phyloP scores from a whole-genome alignment of 2,329 filamentous ascomycete genomes.

The Myriosclerotinia scirpicola region DNA sequence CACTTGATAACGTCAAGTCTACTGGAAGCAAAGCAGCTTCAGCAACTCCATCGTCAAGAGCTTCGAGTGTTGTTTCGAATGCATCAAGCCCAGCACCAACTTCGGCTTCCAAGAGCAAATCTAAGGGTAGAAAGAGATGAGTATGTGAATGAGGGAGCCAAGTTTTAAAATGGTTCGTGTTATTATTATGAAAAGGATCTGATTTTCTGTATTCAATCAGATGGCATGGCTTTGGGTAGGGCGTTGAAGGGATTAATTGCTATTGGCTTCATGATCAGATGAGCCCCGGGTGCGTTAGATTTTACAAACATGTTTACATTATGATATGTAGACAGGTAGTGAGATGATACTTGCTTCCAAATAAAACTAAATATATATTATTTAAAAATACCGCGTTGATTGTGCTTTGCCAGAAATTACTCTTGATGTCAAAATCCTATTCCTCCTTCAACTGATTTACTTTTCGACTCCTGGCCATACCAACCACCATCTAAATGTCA shows the following conservation, averaged over 20 bases:
- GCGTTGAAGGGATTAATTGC: slow-evolving; percentile 7
- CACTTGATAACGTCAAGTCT: slow-evolving; percentile 83
- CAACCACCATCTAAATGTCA: not conserved
- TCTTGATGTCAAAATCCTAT: not conserved
- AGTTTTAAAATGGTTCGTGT: not conserved
- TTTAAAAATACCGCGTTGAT: not conserved
- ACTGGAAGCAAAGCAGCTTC: slow-evolving; percentile 72
- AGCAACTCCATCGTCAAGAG: slow-evolving; percentile 70
- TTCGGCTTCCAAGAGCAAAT: slow-evolving; percentile 44
- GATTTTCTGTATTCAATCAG: slow-evolving; percentile 3
- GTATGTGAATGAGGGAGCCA: not conserved
- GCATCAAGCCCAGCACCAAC: slow-evolving; percentile 53
- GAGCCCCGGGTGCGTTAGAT: not conserved
- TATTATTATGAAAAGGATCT: slow-evolving; percentile 16
- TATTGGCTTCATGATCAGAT: slow-evolving; percentile 7
- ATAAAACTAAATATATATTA: not conserved
- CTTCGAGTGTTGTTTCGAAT: slow-evolving; percentile 82
- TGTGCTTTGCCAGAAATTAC: not conserved
- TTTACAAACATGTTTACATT: slow-evolving; percentile 12
- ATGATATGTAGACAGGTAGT: slow-evolving; percentile 7
- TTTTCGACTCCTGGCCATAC: not conserved
- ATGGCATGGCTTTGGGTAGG: slow-evolving; percentile 18
- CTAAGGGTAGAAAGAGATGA: slow-evolving; percentile 55
- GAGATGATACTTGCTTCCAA: not conserved
- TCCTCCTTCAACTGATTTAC: not conserved